Evolutionary conservation across 2,329 filamentous ascomycete genomes (phyloP), one percentile per base, ranked within the genome.

Genomic region (Aurifilum marmelostoma): DNA sequence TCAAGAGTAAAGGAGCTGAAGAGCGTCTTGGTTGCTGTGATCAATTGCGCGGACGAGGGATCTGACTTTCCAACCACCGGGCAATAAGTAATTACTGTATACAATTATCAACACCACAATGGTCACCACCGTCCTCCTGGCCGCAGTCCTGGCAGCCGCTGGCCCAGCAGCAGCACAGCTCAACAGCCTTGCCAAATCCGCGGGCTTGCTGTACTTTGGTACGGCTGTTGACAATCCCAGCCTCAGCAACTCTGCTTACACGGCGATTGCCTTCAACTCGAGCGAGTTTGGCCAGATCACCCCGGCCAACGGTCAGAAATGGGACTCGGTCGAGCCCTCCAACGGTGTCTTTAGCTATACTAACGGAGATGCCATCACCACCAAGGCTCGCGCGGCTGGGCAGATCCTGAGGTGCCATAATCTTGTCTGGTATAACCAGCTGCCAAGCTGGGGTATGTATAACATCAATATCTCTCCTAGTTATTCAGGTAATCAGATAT

Each of bases 261-360:
- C 83, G 29, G 76, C 78, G n/a, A 85, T 90, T 71, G 79, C 89
- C 50, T 82, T 82, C 72, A 80, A 89, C 76, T 79, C 75, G 12
- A 79, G 80, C 63, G 87, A 90, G 74, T 91, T 91, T 73, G 89
- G 89, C 37, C 85, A 88, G 76, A 82, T 90, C 34, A 90, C 89
- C 0, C 88, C 89, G 0, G 87, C 85, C 64, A 91, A 92, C 75
- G 83, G 84, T 2, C 86, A 89, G 77, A 85, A 88, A 82, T 92
- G 88, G 88, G 83, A 89, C 70, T 80, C 83, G 70, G 89, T 83
- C n/a, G 87, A 92, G 80, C 86, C 88, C 1, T 76, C 78, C 41
- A 84, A 83, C 62, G 83, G 82, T 43, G 75, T 80, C 64, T 92
- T 91, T 80, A 84, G 83, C 74, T 92, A 84, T 77, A 82, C 82